Evolutionary conservation across 768 basidiomycete genomes (phyloP), one percentile per base, ranked within the genome.

Genomic region (Termitomyces sp.): DNA sequence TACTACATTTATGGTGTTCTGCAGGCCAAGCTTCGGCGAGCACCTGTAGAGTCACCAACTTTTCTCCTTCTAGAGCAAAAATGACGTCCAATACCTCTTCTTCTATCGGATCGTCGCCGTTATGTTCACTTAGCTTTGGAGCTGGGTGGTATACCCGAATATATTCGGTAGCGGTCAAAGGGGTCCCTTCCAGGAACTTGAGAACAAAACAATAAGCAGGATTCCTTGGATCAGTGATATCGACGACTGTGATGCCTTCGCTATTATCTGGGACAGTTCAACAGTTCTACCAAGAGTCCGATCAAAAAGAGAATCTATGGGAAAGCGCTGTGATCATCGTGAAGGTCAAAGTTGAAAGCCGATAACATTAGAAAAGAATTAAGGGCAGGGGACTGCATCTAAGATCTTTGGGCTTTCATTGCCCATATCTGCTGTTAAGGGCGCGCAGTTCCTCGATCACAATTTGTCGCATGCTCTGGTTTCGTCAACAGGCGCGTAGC

Each of bases 211-310:
- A 68, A 58, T 70, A 71, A 1, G 68, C 53, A 20, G 69, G 65
- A 32, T 65, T 53, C 29, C 60, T 47, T 0, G 68, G 70, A 55
- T 69, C 63, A 1, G 72, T 69, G 26, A 75, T 59, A 53, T 75
- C 74, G 16, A 73, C 63, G 22, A 74, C 62, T 12, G 72, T 70
- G 5, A 74, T 67, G 0, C 73, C 72, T 41, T 72, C 71, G 58
- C 72, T 66, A 53, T 73, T 72, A 46, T 69, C 73, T 74, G 13
- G 37, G 8, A 55, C 20, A 39, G 13, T 27, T n/a, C n/a, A n/a
- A n/a, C n/a, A n/a, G n/a, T n/a, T n/a, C n/a, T n/a, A n/a, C n/a
- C n/a, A n/a, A n/a, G n/a, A n/a, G n/a, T n/a, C n/a, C n/a, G n/a
- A n/a, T n/a, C n/a, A n/a, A n/a, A n/a, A n/a, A n/a, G n/a, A n/a